phyloP scores from a whole-genome alignment of 225 moss, liverwort and hornwort genomes.

The Physcomitrium patens region DNA sequence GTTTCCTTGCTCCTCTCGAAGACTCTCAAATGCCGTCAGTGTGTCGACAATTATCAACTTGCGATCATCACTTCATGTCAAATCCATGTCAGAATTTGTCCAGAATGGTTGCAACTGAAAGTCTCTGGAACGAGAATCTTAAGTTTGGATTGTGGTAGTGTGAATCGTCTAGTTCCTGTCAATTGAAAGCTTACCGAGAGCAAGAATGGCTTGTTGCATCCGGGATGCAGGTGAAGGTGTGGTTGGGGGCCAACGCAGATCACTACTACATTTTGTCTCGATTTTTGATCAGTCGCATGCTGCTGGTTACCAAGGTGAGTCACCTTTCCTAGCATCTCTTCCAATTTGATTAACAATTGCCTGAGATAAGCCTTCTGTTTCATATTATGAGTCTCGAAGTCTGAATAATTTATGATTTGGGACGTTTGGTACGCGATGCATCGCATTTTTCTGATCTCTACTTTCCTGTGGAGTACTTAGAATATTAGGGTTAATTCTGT shows the following conservation, averaged over 20 bases:
- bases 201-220: not conserved
- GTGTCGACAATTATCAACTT: not conserved
- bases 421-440: not conserved
- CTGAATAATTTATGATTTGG: not conserved
- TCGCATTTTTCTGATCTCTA: not conserved
- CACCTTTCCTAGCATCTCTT: not conserved
- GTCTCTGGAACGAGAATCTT: no score
- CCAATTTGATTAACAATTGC: not conserved
- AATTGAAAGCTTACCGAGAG: not conserved
- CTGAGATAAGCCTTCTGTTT: not conserved
- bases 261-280: constrained; percentile 95
- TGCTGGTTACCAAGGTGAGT: constrained; percentile 91
- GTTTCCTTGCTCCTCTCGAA: not conserved
- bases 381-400: not conserved
- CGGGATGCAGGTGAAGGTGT: constrained; percentile 78
- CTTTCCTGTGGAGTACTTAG: not conserved
- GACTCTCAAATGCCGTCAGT: not conserved
- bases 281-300: constrained; percentile 95
- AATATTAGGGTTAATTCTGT: not conserved
- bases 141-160: no score
- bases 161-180: not conserved
- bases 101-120: no score
- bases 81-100: no score
- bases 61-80: no score
- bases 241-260: constrained; percentile 91